These are phyloP conservation scores for Microthlaspi erraticum DNA, from an alignment of 345 rosid species.

Conservation along the genomic window DNA sequence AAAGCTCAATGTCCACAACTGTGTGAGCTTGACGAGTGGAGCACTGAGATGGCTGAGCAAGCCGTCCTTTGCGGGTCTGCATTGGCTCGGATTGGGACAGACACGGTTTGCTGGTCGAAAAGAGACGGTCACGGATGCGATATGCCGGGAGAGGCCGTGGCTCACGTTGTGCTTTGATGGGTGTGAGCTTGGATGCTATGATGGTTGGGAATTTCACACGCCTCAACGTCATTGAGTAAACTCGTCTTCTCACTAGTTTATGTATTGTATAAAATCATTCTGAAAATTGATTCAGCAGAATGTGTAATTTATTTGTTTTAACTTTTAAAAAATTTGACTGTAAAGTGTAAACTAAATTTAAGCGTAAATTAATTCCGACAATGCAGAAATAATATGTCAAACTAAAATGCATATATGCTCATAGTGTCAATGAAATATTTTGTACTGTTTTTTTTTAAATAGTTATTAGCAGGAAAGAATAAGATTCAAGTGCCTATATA, in stretches of 20 bases:
- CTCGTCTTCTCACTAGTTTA: slow-evolving; percentile 6
- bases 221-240: slow-evolving; percentile 36
- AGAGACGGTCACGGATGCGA: slow-evolving; percentile 34
- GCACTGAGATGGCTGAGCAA: slow-evolving; percentile 48
- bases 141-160: slow-evolving; percentile 57
- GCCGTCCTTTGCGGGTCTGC: slow-evolving; percentile 59
- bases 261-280: slow-evolving; percentile 12
- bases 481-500: slow-evolving; percentile 13
- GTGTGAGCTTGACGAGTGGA: slow-evolving; percentile 54
- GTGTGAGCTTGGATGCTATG: slow-evolving; percentile 74
- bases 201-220: slow-evolving; percentile 67
- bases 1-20: slow-evolving; percentile 64
- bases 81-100: slow-evolving; percentile 62
- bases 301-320: slow-evolving; percentile 21
- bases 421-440: background rate
- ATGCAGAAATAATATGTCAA: background rate
- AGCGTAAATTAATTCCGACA: background rate
- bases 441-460: background rate
- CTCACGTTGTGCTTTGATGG: slow-evolving; percentile 64
- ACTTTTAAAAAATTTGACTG: slow-evolving; percentile 1
- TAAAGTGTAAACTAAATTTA: slow-evolving; percentile 18
- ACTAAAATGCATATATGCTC: background rate
- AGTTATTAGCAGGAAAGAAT: background rate
- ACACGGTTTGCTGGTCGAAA: slow-evolving; percentile 46
- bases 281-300: slow-evolving; percentile 3